Evolutionary conservation across 345 rosid genomes (phyloP).

Genomic region (Hirschfeldia incana): DNA sequence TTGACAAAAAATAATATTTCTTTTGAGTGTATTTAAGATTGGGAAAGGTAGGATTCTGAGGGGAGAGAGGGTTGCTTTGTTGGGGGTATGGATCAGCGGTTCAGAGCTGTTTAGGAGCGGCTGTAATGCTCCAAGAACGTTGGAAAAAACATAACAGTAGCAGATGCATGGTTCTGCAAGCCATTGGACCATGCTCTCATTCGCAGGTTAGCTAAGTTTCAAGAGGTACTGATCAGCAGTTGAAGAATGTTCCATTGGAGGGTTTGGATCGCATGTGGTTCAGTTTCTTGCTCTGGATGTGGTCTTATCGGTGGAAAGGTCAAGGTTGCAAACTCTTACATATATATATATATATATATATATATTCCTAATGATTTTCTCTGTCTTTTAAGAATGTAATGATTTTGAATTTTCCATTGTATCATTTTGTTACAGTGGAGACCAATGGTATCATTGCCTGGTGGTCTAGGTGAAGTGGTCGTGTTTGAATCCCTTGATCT

Average conservation of each 20-base stretch:
- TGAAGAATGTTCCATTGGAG: constrained; percentile 97
- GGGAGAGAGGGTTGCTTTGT: constrained; percentile 85
- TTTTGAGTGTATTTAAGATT: constrained; percentile 47
- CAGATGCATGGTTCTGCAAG: constrained; percentile 91
- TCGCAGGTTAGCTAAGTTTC: constrained; percentile 76
- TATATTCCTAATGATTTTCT: too few relatives aligned
- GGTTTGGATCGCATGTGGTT: constrained; percentile 93
- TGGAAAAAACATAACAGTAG: constrained; percentile 66
- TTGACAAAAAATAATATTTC: too few relatives aligned
- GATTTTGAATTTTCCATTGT: too few relatives aligned
- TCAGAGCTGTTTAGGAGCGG: constrained; percentile 85
- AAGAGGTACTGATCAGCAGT: constrained; percentile 81
- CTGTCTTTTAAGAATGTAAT: too few relatives aligned
- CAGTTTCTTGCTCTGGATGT: constrained; percentile 88
- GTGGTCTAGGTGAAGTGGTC: constrained; percentile 90
- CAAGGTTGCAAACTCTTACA: too few relatives aligned
- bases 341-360: too few relatives aligned
- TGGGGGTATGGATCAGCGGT: constrained; percentile 91
- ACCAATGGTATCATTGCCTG: too few relatives aligned
- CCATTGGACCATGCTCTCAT: constrained; percentile 80
- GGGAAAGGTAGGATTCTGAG: constrained; percentile 79
- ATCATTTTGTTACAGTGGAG: too few relatives aligned
- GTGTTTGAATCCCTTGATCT: constrained; percentile 61
- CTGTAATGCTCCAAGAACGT: constrained; percentile 52
- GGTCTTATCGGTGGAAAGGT: constrained; percentile 87